phyloP scores from a whole-genome alignment of 2,329 filamentous ascomycete species.

The Pseudogymnoascus sp. region DNA sequence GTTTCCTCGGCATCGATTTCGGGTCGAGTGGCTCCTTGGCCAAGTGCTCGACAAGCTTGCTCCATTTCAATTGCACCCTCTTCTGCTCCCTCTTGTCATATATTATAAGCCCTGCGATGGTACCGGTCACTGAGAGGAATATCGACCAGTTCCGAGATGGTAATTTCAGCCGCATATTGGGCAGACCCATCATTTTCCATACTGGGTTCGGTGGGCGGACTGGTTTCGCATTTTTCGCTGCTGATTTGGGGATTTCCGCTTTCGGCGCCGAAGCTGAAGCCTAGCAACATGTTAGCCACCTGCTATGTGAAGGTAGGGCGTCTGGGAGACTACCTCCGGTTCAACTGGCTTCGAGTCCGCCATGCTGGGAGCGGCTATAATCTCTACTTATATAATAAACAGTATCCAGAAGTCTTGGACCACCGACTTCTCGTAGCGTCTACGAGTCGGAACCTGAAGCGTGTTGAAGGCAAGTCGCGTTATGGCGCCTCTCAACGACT shows the following conservation, averaged over 20 bases:
- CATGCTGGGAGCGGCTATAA: slow-evolving; percentile 3
- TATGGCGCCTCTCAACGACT: neutral
- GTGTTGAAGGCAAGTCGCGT: neutral
- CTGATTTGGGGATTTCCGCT: slow-evolving; percentile 27
- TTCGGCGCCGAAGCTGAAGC: slow-evolving; percentile 30
- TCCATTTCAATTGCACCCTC: slow-evolving; percentile 78
- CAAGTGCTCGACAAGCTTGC: slow-evolving; percentile 73
- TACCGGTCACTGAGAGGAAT: slow-evolving; percentile 71
- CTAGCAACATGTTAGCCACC: slow-evolving; percentile 14
- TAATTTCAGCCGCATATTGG: slow-evolving; percentile 71
- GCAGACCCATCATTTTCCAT: slow-evolving; percentile 73
- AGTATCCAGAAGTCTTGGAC: neutral
- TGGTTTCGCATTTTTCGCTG: slow-evolving; percentile 34
- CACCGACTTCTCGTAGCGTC: neutral
- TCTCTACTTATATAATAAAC: neutral
- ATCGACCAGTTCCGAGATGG: slow-evolving; percentile 98
- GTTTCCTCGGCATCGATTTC: slow-evolving; percentile 66
- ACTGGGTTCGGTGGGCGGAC: slow-evolving; percentile 55
- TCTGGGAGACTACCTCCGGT: slow-evolving; percentile 15
- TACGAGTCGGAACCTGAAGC: neutral
- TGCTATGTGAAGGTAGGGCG: neutral
- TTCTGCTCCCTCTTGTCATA: slow-evolving; percentile 92
- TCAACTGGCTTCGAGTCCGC: slow-evolving; percentile 21
- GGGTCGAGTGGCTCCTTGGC: slow-evolving; percentile 64
- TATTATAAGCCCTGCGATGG: slow-evolving; percentile 70